phyloP scores from a whole-genome alignment of 345 rosid genomes.

The Eucalyptus erythrocorys region DNA sequence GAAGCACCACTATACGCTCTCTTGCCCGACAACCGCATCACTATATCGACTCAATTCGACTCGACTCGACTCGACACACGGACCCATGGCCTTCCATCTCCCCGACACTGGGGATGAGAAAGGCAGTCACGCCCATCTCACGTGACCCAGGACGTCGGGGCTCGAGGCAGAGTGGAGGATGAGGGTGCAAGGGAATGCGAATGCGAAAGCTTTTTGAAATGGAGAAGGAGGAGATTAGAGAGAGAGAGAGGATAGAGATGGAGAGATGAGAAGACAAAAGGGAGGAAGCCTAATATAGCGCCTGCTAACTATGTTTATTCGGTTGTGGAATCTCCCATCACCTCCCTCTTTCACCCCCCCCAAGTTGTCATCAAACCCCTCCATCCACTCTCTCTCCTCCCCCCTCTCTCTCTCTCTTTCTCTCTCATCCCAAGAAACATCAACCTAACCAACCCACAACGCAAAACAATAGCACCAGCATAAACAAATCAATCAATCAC shows the following conservation, averaged over 20 bases:
- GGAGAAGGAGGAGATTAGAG: too few species aligned
- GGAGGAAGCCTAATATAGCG: background rate
- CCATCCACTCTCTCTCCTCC: background rate
- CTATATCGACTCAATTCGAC: fast-evolving
- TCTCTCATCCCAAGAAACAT: background rate
- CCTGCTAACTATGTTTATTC: background rate
- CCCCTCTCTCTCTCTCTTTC: background rate
- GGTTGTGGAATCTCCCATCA: background rate
- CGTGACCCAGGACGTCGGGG: background rate
- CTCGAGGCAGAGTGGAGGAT: background rate
- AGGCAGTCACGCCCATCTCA: background rate
- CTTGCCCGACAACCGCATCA: background rate
- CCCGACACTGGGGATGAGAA: background rate
- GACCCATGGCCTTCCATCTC: background rate
- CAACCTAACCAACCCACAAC: background rate
- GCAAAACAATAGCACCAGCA: background rate
- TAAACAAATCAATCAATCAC: background rate
- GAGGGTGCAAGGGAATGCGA: too few species aligned
- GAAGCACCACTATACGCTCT: fast-evolving
- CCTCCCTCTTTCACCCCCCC: background rate
- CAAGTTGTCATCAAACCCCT: background rate
- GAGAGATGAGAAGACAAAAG: background rate
- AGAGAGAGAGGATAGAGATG: background rate
- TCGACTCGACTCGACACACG: background rate
- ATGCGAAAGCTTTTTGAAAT: too few species aligned